A percentile compares a stretch with the other conserved stretches of the same genome.
Evolutionary conservation across 108 stramenopile genomes (phyloP).

Genomic region (Skeletonema marinoi): DNA sequence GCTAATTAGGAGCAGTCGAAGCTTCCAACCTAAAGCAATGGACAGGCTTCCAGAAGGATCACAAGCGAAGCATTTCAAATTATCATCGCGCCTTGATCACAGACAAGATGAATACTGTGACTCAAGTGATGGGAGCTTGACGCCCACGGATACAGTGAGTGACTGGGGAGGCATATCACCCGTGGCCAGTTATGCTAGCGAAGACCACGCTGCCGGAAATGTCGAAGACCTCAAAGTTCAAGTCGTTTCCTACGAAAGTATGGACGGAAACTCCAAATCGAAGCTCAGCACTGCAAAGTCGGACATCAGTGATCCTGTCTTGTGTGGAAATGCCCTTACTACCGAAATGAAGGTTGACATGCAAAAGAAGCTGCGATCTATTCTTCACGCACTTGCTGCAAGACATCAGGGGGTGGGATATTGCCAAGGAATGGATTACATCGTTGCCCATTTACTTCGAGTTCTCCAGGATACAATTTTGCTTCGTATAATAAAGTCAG

Average conservation of each 20-base stretch:
- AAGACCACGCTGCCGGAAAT: slow-evolving; percentile 23
- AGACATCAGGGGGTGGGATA: slow-evolving; percentile 83
- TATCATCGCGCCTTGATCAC: slow-evolving; percentile 34
- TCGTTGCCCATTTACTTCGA: slow-evolving; percentile 87
- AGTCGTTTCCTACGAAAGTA: slow-evolving; percentile 20
- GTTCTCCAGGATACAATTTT: slow-evolving; percentile 84
- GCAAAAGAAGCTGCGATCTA: slow-evolving; percentile 77
- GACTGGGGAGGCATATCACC: slow-evolving; percentile 87
- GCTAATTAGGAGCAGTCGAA: slow-evolving; percentile 60
- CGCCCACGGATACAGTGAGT: slow-evolving; percentile 82
- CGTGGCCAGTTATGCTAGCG: slow-evolving; percentile 61
- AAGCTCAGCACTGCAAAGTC: slow-evolving; percentile 29
- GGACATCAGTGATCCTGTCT: slow-evolving; percentile 60
- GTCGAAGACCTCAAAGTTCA: slow-evolving; percentile 8
- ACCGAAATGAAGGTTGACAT: slow-evolving; percentile 74
- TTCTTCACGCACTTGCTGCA: slow-evolving; percentile 82
- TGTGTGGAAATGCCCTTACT: slow-evolving; percentile 79
- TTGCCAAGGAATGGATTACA: slow-evolving; percentile 92
- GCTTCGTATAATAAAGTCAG: slow-evolving; percentile 50
- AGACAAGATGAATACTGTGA: slow-evolving; percentile 20
- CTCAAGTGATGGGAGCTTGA: slow-evolving; percentile 48
- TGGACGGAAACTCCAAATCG: slow-evolving; percentile 23
- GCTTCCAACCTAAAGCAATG: slow-evolving; percentile 50
- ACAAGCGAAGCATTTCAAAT: slow-evolving; percentile 44
- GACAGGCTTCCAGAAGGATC: slow-evolving; percentile 66